phyloP scores from a whole-genome alignment of 2,329 filamentous ascomycete genomes.

The Arthrobotrys pseudoclavata region DNA sequence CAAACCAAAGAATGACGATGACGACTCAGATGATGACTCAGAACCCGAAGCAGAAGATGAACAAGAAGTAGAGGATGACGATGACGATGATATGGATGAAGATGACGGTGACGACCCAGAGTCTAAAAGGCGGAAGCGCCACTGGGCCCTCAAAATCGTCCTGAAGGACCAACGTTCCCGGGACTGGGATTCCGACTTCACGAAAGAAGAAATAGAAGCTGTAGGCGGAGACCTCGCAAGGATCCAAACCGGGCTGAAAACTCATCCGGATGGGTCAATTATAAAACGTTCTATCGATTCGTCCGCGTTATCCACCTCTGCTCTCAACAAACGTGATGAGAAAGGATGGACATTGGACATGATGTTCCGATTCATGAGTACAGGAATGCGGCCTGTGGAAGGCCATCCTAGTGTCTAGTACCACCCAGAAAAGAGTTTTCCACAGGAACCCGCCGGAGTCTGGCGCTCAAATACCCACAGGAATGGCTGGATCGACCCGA shows the following conservation, averaged over 20 bases:
- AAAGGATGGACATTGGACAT: constrained; percentile 51
- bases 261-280: constrained; percentile 41
- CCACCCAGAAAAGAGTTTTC: background rate
- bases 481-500: background rate
- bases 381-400: constrained; percentile 35
- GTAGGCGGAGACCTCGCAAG: constrained; percentile 41
- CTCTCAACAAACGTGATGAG: constrained; percentile 41
- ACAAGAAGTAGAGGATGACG: constrained; percentile 13
- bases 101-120: constrained; percentile 25
- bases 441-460: background rate
- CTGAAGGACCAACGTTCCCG: constrained; percentile 46
- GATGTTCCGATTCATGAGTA: constrained; percentile 58
- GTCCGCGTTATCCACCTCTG: constrained; percentile 1
- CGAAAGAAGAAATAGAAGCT: constrained; percentile 45
- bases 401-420: constrained; percentile 28
- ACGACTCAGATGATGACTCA: constrained; percentile 31
- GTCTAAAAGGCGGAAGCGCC: constrained; percentile 34
- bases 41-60: constrained; percentile 32
- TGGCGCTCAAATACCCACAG: background rate
- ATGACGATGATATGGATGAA: constrained; percentile 54
- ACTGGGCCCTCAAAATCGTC: constrained; percentile 56
- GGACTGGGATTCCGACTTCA: constrained; percentile 59
- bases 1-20: constrained; percentile 19
- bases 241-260: constrained; percentile 47
- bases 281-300: constrained; percentile 41